A percentile compares a stretch with the other conserved stretches of the same genome.
phyloP scores from a whole-genome alignment of 2,329 filamentous ascomycete genomes.

The Fusarium sp. region DNA sequence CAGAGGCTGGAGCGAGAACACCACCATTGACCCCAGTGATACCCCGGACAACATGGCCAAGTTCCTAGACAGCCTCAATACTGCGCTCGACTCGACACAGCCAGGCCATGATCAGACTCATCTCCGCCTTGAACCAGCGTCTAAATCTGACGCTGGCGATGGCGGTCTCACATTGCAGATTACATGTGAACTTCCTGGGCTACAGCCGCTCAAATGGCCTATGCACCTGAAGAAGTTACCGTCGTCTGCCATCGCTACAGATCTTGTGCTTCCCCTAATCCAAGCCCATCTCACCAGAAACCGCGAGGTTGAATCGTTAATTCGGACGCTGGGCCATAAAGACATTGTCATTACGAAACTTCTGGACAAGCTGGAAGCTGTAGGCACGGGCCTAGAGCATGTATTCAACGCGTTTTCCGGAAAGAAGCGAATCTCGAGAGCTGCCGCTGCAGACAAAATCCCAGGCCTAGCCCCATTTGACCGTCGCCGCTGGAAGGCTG shows the following conservation, averaged over 20 bases:
- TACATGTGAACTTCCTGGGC: constrained; percentile 71
- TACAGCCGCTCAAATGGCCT: constrained; percentile 74
- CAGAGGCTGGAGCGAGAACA: constrained; percentile 71
- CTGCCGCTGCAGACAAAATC: constrained; percentile 60
- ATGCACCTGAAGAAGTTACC: constrained; percentile 65
- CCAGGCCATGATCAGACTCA: constrained; percentile 58
- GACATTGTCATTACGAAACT: constrained; percentile 64
- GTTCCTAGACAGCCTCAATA: constrained; percentile 72
- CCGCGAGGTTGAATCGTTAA: constrained; percentile 57
- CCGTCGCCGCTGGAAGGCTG: constrained; percentile 53
- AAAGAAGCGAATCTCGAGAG: constrained; percentile 59
- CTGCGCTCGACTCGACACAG: constrained; percentile 61
- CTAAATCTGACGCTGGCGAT: constrained; percentile 49
- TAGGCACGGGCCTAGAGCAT: constrained; percentile 64
- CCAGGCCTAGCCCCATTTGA: constrained; percentile 65
- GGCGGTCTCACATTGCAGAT: constrained; percentile 64
- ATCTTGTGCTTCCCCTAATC: constrained; percentile 65
- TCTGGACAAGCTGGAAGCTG: constrained; percentile 65
- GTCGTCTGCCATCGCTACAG: constrained; percentile 56
- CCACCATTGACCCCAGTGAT: constrained; percentile 79
- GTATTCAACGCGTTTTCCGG: constrained; percentile 64
- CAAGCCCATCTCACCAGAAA: constrained; percentile 57
- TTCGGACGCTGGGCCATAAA: constrained; percentile 60
- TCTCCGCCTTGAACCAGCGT: constrained; percentile 56
- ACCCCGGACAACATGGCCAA: constrained; percentile 75